These are phyloP conservation scores for Daldinia grandis DNA, from an alignment of 495 filamentous ascomycete species.

Conservation along the genomic window DNA sequence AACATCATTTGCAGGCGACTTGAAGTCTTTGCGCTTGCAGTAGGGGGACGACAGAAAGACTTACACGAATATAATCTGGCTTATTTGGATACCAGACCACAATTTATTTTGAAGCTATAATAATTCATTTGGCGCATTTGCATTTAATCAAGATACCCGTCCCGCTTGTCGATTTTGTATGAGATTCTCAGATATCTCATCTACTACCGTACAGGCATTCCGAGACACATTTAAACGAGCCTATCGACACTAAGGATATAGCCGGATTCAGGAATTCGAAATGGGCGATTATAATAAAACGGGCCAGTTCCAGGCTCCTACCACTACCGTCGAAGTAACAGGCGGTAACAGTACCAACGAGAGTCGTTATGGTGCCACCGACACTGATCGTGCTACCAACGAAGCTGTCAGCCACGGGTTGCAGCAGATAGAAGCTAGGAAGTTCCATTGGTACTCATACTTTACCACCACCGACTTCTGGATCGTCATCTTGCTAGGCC, in stretches of 20 bases:
- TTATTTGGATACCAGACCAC: constrained; percentile 1
- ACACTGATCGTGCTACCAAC: constrained; percentile 24
- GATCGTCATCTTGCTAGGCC: constrained; percentile 80
- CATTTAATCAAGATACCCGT: constrained; percentile 11
- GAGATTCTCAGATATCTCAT: constrained; percentile 19
- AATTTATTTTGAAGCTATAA: constrained; percentile 7
- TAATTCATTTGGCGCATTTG: not conserved
- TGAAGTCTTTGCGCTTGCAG: constrained; percentile 69
- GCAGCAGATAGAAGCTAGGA: constrained; percentile 55
- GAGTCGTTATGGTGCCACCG: constrained; percentile 1
- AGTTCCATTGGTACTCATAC: constrained; percentile 78
- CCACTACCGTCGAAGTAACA: constrained; percentile 39
- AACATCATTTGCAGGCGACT: constrained; percentile 61
- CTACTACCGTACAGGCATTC: constrained; percentile 23
- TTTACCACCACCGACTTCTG: constrained; percentile 88
- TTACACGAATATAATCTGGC: constrained; percentile 41
- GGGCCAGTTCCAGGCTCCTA: constrained; percentile 28
- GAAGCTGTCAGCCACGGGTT: constrained; percentile 49
- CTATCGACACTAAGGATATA: constrained; percentile 30
- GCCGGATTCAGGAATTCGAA: constrained; percentile 35
- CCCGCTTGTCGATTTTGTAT: constrained; percentile 12
- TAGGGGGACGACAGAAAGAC: constrained; percentile 63
- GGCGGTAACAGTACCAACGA: constrained; percentile 20
- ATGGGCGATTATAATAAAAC: constrained; percentile 41
- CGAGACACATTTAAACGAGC: constrained; percentile 24